These are phyloP conservation scores for Sporothrix euskadiensis DNA, from an alignment of 2,329 filamentous ascomycete genomes.

Conservation along the genomic window DNA sequence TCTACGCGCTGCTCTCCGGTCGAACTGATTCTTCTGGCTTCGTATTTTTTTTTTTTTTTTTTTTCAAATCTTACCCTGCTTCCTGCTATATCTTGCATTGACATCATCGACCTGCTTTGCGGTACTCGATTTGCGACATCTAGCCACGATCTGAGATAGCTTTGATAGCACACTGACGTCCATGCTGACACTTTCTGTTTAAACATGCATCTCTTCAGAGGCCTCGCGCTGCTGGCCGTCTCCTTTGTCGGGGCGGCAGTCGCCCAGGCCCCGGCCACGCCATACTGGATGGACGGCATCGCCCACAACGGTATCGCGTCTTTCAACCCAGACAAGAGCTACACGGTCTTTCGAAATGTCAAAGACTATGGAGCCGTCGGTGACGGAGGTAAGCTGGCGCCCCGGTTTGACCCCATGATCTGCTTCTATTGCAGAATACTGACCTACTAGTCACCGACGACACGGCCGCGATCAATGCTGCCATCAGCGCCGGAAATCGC, in stretches of 20 bases:
- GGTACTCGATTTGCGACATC: not conserved
- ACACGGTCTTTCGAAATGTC: slow-evolving; percentile 34
- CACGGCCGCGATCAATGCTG: slow-evolving; percentile 67
- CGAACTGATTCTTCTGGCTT: no score
- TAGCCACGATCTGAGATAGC: not conserved
- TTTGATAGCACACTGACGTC: not conserved
- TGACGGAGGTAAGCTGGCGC: slow-evolving; percentile 54
- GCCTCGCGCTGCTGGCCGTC: slow-evolving; percentile 24
- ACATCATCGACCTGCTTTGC: not conserved
- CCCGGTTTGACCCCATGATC: not conserved
- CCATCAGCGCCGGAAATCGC: slow-evolving; percentile 52
- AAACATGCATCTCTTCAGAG: slow-evolving; percentile 22
- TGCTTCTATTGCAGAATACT: not conserved
- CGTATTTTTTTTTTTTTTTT: not conserved
- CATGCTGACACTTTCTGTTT: not conserved
- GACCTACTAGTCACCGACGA: slow-evolving; percentile 62
- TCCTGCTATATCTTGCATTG: not conserved
- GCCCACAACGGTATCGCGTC: slow-evolving; percentile 50
- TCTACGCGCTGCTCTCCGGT: not conserved
- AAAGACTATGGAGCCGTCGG: slow-evolving; percentile 61
- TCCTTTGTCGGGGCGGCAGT: not conserved
- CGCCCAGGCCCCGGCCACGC: slow-evolving; percentile 31
- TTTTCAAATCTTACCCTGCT: not conserved
- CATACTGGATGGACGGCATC: slow-evolving; percentile 49
- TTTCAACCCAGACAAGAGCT: slow-evolving; percentile 45